phyloP scores from a whole-genome alignment of 306 rosid genomes.

The Crotalaria pallida region DNA sequence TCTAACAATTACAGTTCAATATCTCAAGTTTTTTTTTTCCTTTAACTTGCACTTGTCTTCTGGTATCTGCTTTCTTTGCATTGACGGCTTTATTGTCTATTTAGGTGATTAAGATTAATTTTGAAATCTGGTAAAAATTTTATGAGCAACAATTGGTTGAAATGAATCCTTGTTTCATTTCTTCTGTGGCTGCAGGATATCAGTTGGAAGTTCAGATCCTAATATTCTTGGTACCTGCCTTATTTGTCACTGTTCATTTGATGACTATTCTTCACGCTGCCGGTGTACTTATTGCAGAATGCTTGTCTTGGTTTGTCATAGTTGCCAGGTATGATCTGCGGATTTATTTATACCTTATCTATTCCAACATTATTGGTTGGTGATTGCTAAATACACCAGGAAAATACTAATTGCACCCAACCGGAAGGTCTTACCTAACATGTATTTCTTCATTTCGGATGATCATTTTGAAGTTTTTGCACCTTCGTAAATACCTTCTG shows the following conservation, averaged over 20 bases:
- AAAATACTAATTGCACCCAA: too few species aligned
- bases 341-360: background rate
- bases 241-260: slow-evolving; percentile 57
- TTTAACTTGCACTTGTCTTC: background rate
- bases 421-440: too few species aligned
- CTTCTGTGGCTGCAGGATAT: slow-evolving; percentile 50
- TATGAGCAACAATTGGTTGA: background rate
- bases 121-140: slow-evolving; percentile 14
- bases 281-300: slow-evolving; percentile 79
- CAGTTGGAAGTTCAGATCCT: slow-evolving; percentile 81
- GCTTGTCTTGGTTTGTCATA: slow-evolving; percentile 74
- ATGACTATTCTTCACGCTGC: slow-evolving; percentile 80
- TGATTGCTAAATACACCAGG: too few species aligned
- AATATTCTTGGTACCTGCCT: slow-evolving; percentile 66
- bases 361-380: background rate
- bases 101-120: background rate
- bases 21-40: background rate
- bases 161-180: slow-evolving; percentile 6
- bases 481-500: too few species aligned
- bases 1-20: background rate
- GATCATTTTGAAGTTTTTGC: too few species aligned
- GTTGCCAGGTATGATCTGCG: slow-evolving; percentile 63
- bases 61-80: background rate
- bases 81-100: background rate
- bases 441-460: too few species aligned